Base-by-base conservation (phyloP, 1,139 yeast genomes). In the Debaryomyces fabryi region DNA sequence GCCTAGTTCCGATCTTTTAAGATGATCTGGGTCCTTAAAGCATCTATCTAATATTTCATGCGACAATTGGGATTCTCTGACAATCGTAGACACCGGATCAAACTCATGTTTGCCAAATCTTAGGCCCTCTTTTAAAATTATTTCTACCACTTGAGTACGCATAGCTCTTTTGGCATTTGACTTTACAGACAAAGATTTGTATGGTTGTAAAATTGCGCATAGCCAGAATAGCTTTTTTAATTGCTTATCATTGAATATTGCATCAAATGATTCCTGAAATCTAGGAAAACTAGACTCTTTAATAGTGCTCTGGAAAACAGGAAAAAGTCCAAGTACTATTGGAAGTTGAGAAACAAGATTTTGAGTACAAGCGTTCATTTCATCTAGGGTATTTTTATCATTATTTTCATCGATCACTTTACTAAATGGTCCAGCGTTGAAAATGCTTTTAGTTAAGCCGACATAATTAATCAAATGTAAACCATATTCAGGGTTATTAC, bases 91-190 rank as follows among this genome's bases (percentile, higher is more conserved):
- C 1, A 83, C 79, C 10, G 74, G 66, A 3, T 78, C 82, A 12
- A 82, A 82, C 37, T 84, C 86, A 39, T 67, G 65, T 46, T 80
- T 79, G 13, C 91, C 83, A 49, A 85, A 75, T 58, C 86, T 85
- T 37, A 92, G 66, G 0, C 96, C 93, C 49, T 88, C 91, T 54
- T 83, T 78, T 34, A 88, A 64, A 2, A 88, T 74, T 23, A 75
- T 58, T 41, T 69, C 76, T 1, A 65, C 68, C 8, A 63, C 64
- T 34, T 60, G 63, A 4, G 57, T 46, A 6, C 66, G 63, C 0
- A 81, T 79, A 48, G 40, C 52, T 59, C 70, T 74, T 50, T 72
- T 70, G 27, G 74, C 69, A 46, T 75, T 78, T 13, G 71, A 67
- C 13, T 60, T 58, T 1, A 79, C 71, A 8, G 57, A 58, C n/a